Percentiles rank a stretch among this genome's conserved stretches.
Evolutionary conservation across 805 yeast species (phyloP).

Genomic region (Wickerhamomyces ciferrii): DNA sequence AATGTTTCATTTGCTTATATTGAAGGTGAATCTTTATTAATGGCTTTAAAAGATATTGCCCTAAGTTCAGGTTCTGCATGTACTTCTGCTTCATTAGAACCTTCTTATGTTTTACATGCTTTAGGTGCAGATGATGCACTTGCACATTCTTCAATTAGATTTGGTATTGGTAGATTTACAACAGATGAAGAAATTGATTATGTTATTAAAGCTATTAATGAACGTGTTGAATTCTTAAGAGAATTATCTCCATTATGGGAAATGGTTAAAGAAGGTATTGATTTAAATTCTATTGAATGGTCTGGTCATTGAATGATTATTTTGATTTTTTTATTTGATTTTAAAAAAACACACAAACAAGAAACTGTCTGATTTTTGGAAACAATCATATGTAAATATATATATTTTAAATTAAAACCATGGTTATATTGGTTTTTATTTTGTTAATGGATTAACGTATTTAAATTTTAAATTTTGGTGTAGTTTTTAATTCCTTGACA

Average conservation of each 20-base stretch:
- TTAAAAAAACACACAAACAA: too few relatives aligned
- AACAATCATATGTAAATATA: background rate
- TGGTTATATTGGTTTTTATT: background rate
- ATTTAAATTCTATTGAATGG: slow-evolving; percentile 92
- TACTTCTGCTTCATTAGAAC: slow-evolving; percentile 97
- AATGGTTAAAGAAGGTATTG: slow-evolving; percentile 98
- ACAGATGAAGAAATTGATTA: slow-evolving; percentile 95
- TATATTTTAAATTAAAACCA: background rate
- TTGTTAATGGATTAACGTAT: background rate
- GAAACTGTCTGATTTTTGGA: background rate
- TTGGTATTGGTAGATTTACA: slow-evolving; percentile 95
- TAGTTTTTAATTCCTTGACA: too few relatives aligned
- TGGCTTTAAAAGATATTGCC: slow-evolving; percentile 98
- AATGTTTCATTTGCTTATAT: slow-evolving; percentile 95
- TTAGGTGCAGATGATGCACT: slow-evolving; percentile 97
- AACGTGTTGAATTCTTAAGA: slow-evolving; percentile 87
- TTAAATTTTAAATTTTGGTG: background rate
- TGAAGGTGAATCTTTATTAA: slow-evolving; percentile 94
- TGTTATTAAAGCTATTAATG: slow-evolving; percentile 81
- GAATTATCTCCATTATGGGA: slow-evolving; percentile 97
- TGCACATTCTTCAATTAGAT: slow-evolving; percentile 97
- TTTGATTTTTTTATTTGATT: background rate
- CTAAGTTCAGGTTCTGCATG: slow-evolving; percentile 96
- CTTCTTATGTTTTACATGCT: slow-evolving; percentile 94
- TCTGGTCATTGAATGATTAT: slow-evolving; percentile 68